Evolutionary conservation across 2,329 filamentous ascomycete species (phyloP).

Genomic region (Colletotrichum agaves): DNA sequence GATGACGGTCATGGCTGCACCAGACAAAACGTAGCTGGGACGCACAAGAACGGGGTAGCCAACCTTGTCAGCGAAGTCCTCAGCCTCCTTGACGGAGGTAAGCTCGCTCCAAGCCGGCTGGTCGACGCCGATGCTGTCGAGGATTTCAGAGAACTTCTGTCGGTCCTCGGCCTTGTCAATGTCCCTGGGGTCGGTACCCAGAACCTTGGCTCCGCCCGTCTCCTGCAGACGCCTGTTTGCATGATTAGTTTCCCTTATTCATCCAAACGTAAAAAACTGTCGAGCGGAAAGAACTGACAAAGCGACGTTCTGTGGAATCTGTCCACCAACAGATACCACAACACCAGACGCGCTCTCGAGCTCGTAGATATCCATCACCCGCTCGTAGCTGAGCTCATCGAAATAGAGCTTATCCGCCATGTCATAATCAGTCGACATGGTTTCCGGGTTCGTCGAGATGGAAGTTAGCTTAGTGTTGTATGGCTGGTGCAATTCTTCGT

Average conservation of each 20-base stretch:
- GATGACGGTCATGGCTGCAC: slow-evolving; percentile 98
- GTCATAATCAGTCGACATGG: slow-evolving; percentile 82
- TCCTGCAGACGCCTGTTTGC: slow-evolving; percentile 82
- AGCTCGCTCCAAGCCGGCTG: slow-evolving; percentile 99
- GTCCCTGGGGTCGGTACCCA: slow-evolving; percentile 91
- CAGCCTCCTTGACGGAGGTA: slow-evolving; percentile 87
- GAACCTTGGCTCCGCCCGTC: slow-evolving; percentile 86
- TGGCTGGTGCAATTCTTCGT: too few species aligned
- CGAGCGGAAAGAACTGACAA: too few species aligned
- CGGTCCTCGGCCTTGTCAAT: slow-evolving; percentile 99
- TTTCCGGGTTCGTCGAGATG: slow-evolving; percentile 63
- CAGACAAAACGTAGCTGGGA: slow-evolving; percentile 94
- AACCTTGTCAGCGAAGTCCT: slow-evolving; percentile 84
- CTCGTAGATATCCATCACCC: slow-evolving; percentile 99
- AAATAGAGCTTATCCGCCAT: slow-evolving; percentile 94
- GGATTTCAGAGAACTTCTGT: slow-evolving; percentile 97
- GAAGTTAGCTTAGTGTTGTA: slow-evolving; percentile 7
- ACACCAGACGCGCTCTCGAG: slow-evolving; percentile 86
- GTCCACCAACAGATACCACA: slow-evolving; percentile 94
- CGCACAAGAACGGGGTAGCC: slow-evolving; percentile 95
- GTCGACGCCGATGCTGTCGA: slow-evolving; percentile 96
- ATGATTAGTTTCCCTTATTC: too few species aligned
- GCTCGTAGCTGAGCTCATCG: slow-evolving; percentile 95
- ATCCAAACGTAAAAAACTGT: too few species aligned
- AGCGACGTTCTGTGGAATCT: slow-evolving; percentile 97